These are phyloP conservation scores for Amanita rimosa DNA, from an alignment of 768 basidiomycete genomes.

Conservation along the genomic window DNA sequence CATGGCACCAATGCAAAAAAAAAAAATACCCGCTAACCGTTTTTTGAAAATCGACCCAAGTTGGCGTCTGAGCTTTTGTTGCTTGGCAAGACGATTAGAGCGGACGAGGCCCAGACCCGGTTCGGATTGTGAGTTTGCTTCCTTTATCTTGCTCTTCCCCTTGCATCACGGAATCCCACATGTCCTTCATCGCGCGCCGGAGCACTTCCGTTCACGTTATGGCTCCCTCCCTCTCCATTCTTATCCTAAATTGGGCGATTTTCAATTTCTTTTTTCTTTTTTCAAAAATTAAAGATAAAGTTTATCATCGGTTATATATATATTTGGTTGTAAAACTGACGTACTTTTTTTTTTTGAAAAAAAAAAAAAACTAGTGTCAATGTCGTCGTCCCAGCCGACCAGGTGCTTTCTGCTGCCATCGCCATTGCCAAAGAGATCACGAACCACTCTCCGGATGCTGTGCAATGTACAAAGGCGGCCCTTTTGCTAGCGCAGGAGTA, in stretches of 20 bases:
- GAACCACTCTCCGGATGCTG: constrained; percentile 67
- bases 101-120: constrained; percentile 53
- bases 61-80: constrained; percentile 70
- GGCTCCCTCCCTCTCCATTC: background rate
- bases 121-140: constrained; percentile 59
- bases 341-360: too few relatives aligned
- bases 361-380: constrained; percentile 49
- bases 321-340: too few relatives aligned
- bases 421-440: constrained; percentile 46
- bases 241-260: background rate
- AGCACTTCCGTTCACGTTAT: background rate
- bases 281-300: too few relatives aligned
- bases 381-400: constrained; percentile 41
- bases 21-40: constrained; percentile 1
- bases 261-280: background rate
- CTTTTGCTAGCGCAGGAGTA: constrained; percentile 44
- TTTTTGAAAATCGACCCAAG: constrained; percentile 25
- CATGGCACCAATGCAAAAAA: background rate
- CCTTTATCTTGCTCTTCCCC: background rate
- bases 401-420: constrained; percentile 54
- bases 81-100: constrained; percentile 55
- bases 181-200: background rate
- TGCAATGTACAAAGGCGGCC: constrained; percentile 66
- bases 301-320: background rate
- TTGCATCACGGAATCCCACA: background rate